Evolutionary conservation across 495 filamentous ascomycete species (phyloP).

Genomic region (Cercophora sp.): DNA sequence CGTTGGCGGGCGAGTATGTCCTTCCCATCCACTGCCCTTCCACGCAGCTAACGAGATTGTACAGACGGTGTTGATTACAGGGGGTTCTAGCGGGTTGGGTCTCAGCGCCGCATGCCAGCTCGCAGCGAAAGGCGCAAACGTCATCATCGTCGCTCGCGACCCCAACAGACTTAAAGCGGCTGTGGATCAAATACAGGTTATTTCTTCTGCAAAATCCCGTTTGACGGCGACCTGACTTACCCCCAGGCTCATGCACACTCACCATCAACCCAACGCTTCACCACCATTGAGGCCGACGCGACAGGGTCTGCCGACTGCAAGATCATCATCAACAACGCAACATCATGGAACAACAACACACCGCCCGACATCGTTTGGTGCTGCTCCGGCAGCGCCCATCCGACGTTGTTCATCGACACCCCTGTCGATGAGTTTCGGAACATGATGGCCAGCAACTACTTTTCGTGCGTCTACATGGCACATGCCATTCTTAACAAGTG

Average conservation of each 20-base stretch:
- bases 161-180: slow-evolving; percentile 59
- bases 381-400: slow-evolving; percentile 65
- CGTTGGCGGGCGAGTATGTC: slow-evolving; percentile 63
- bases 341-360: slow-evolving; percentile 63
- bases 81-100: slow-evolving; percentile 81
- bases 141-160: slow-evolving; percentile 72
- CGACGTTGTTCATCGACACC: slow-evolving; percentile 69
- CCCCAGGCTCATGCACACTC: slow-evolving; percentile 38
- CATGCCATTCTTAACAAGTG: slow-evolving; percentile 55
- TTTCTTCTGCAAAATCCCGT: neutral
- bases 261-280: slow-evolving; percentile 65
- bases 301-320: slow-evolving; percentile 55
- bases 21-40: slow-evolving; percentile 2
- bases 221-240: neutral
- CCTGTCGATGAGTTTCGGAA: slow-evolving; percentile 53
- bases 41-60: slow-evolving; percentile 1
- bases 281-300: slow-evolving; percentile 72
- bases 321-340: slow-evolving; percentile 62
- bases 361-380: slow-evolving; percentile 82
- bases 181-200: slow-evolving; percentile 57
- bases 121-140: slow-evolving; percentile 69
- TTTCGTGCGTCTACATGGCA: slow-evolving; percentile 72
- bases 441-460: slow-evolving; percentile 84
- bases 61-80: slow-evolving; percentile 76
- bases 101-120: slow-evolving; percentile 62